Conservation (phyloP, 805 yeast genomes). For the Kodamaea neixiangensis region DNA sequence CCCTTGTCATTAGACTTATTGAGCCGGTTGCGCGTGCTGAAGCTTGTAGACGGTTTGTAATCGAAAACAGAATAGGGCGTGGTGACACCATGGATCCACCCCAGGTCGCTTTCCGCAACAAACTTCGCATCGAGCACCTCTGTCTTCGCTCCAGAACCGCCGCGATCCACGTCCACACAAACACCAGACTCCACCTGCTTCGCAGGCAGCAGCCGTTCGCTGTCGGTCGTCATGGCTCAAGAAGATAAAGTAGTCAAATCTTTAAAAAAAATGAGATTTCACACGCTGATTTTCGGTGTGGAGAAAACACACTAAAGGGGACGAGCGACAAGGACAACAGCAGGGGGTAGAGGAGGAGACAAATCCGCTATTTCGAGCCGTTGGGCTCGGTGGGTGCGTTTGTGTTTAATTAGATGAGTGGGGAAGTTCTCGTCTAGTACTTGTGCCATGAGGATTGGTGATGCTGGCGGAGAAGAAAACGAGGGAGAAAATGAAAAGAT, state of each 20-base stretch:
- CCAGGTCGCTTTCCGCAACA: neutral
- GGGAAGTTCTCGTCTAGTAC: too few relatives aligned
- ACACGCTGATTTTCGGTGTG: neutral
- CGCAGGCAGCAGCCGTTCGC: neutral
- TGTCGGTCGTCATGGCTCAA: neutral
- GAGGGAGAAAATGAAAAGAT: too few relatives aligned
- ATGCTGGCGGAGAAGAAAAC: too few relatives aligned
- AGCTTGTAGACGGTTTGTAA: constrained; percentile 18
- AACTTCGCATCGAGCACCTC: neutral
- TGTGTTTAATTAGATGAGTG: too few relatives aligned
- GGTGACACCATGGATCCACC: constrained; percentile 32
- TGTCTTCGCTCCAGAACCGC: neutral
- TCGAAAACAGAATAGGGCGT: constrained; percentile 30
- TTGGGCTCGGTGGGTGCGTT: too few relatives aligned
- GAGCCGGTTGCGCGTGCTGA: constrained; percentile 15
- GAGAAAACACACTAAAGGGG: neutral
- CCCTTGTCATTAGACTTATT: constrained; percentile 17
- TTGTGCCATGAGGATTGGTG: too few relatives aligned
- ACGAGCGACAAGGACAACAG: neutral
- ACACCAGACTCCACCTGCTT: neutral
- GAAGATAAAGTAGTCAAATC: neutral
- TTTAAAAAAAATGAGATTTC: neutral
- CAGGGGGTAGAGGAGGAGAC: neutral
- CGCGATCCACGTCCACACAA: neutral
- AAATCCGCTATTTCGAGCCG: too few relatives aligned